These are phyloP conservation scores for Telfairia occidentalis DNA, from an alignment of 331 rosid genomes.

Conservation along the genomic window DNA sequence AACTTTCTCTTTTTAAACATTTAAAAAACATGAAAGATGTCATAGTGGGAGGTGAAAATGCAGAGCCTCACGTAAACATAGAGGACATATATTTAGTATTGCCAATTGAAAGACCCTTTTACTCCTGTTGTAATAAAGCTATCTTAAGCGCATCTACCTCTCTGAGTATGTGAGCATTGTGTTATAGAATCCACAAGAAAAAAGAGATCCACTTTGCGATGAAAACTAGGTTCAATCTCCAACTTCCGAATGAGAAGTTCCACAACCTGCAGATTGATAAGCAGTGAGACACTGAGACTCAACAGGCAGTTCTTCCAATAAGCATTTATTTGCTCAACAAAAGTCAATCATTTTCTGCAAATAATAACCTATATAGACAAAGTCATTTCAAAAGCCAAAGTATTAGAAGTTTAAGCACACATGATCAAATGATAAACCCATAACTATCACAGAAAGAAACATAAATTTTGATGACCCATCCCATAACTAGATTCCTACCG, in stretches of 20 bases:
- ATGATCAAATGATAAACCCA: neutral
- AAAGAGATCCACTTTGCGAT: constrained; percentile 90
- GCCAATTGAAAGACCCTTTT: neutral
- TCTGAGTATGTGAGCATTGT: constrained; percentile 87
- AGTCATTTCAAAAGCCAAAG: neutral
- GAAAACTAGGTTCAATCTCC: constrained; percentile 80
- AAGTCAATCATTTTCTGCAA: neutral
- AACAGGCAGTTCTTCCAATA: neutral
- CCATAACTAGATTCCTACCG: neutral
- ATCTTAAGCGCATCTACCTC: constrained; percentile 30
- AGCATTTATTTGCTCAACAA: neutral
- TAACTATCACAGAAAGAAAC: neutral
- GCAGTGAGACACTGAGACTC: neutral
- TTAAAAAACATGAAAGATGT: neutral
- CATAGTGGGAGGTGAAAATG: neutral
- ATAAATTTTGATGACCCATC: neutral
- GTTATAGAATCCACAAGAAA: constrained; percentile 98
- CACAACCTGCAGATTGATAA: constrained; percentile 61
- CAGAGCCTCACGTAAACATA: neutral
- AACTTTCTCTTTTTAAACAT: neutral
- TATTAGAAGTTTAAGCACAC: neutral
- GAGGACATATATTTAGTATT: neutral
- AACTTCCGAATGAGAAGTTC: constrained; percentile 85
- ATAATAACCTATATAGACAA: neutral
- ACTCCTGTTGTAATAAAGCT: neutral